Evolutionary conservation across 164 flowering plant species (phyloP), one percentile per base, ranked within the genome.

Genomic region (Stephania yunnanensis): DNA sequence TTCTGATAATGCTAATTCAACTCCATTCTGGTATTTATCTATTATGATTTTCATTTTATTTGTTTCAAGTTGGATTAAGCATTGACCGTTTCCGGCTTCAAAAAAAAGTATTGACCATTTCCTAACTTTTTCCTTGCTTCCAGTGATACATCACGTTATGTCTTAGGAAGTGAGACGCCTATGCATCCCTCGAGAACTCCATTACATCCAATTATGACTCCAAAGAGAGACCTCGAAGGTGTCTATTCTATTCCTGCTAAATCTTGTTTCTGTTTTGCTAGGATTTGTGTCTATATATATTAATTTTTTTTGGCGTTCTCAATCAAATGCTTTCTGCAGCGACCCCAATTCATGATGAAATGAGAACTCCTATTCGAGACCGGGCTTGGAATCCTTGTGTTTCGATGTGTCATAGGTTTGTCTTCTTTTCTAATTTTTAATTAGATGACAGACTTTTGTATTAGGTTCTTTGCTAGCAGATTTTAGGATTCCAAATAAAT

Each of bases 301-400:
- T 0, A 0, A 11, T 46, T 74, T 36, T 36, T 36, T 36, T 36
- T 36, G 2, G 2, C 42, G 4, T 2, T 74, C n/a, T 8, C 65
- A 2, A 48, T 53, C 76, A 25, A 19, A 45, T 64, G 11, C 69
- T 68, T 71, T 69, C 7, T 81, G 64, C 87, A 91, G 98, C 97
- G 44, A 95, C 99, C 31, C 99, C 99, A 19, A 86, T 90, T 82
- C 99, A 93, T 81, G 97, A 93, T 86, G 99, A 97, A 64, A 96
- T 96, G 98, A 86, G 98, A 70, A 94, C 99, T 25, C 99, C 99
- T 8, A 96, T 91, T 97, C 97, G 98, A 31, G 98, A 96, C 77
- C 86, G 99, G 44, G 98, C 99, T 22, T 96, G 99, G 99, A 94
- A 92, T 84, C 98, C 97, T 30, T 90, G 91, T 73, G 82, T 93